A percentile compares a stretch with the other conserved stretches of the same genome.
Evolutionary conservation across 148 eudicot genomes (phyloP).

Genomic region (Fagopyrum tataricum): DNA sequence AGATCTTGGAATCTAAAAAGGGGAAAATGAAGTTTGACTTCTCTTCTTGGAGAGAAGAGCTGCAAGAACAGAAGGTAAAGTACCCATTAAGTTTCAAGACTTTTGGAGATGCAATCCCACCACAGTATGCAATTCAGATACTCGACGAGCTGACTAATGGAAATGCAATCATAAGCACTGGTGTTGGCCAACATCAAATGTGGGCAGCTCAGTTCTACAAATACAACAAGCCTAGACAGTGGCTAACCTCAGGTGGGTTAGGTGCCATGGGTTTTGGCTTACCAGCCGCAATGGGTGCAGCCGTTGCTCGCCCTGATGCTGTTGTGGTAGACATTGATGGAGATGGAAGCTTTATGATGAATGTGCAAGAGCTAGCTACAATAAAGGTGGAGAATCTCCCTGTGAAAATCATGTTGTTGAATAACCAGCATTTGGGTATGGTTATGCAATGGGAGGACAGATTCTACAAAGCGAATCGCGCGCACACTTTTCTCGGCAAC

Average conservation of each 20-base stretch:
- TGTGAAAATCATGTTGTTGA: conserved; percentile 65
- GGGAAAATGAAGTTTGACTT: conserved; percentile 42
- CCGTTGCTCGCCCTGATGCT: conserved; percentile 64
- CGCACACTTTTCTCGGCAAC: conserved; percentile 70
- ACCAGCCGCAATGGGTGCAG: conserved; percentile 92
- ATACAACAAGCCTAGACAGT: conserved; percentile 66
- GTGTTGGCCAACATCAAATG: conserved; percentile 91
- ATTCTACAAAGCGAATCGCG: conserved; percentile 72
- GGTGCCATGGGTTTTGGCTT: conserved; percentile 95
- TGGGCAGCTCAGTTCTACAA: conserved; percentile 85
- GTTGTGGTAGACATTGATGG: conserved; percentile 86
- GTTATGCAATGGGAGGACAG: conserved; percentile 89
- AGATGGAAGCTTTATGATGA: conserved; percentile 84
- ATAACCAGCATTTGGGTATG: conserved; percentile 91
- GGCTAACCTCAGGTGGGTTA: conserved; percentile 78
- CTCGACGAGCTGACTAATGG: conserved; percentile 75
- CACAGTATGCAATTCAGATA: conserved; percentile 71
- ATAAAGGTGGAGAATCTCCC: conserved; percentile 66
- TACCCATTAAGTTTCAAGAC: conserved; percentile 62
- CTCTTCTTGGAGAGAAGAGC: conserved; percentile 53
- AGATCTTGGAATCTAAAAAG: conserved; percentile 26
- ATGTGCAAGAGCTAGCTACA: conserved; percentile 84
- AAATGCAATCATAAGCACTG: conserved; percentile 65
- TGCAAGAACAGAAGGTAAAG: conserved; percentile 49
- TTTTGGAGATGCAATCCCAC: conserved; percentile 81